Evolutionary conservation across 805 yeast species (phyloP), one percentile per base, ranked within the genome.

Genomic region (Pichia deserticola): DNA sequence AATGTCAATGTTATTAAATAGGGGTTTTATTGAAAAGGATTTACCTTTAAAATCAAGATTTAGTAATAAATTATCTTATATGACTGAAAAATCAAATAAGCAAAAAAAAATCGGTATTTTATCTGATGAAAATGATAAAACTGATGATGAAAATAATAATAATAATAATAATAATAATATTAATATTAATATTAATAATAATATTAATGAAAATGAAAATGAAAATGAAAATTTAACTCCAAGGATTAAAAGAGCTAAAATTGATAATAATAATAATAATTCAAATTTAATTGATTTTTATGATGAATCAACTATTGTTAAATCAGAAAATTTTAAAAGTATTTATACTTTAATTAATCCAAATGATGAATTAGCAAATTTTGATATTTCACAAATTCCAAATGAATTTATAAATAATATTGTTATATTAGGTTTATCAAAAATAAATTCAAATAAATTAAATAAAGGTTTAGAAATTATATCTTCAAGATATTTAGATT

Each of bases 351-450:
- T 92, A 51, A 82, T 85, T 12, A 81, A 78, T 38, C 69, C 80
- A 34, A 66, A 70, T 39, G 81, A 83, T 59, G 82, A 82, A 45
- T 68, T 87, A 51, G 74, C 75, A 37, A 45, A 57, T n/a, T 84
- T 88, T 60, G 92, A 92, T 62, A 77, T 88, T 49, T 73, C 87
- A 3, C 69, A 78, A 9, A 69, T 93, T 7, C 84, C 93, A 5
- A 76, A 76, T 27, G 79, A 80, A 45, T 72, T 84, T 1, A 75
- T 89, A 49, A 75, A 75, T 27, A 75, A 78, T 42, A 82, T 84
- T 75, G 87, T 84, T 13, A 69, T 78, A 49, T 76, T 78, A 1
- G 89, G 96, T 0, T 70, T 93, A 49, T 69, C 74, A 15, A 75
- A 75, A 40, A 77, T 79, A 0, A 76, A 78, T 44, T 67, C 74